Percentiles rank a stretch among this genome's conserved stretches.
Evolutionary conservation across 805 yeast species (phyloP).

Genomic region (Diddensiella caesifluorescens): DNA sequence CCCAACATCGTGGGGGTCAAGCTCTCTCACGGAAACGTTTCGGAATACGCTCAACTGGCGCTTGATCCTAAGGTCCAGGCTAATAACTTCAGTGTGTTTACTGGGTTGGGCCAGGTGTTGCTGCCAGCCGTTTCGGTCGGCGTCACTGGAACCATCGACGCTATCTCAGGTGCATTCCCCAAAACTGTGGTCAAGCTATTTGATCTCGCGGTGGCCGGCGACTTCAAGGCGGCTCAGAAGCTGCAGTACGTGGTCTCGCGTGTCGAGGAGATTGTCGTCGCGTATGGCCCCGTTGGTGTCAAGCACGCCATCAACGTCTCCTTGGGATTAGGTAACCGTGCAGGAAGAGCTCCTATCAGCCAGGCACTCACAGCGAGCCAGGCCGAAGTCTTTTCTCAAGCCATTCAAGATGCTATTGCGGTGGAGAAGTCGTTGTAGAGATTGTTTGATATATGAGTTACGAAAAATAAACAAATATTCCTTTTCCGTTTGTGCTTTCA

Average conservation of each 20-base stretch:
- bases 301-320: slow-evolving; percentile 38
- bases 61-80: slow-evolving; percentile 36
- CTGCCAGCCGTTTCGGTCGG: slow-evolving; percentile 45
- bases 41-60: slow-evolving; percentile 43
- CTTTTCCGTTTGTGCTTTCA: too few species aligned
- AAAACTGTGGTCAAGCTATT: slow-evolving; percentile 42
- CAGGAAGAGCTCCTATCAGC: slow-evolving; percentile 45
- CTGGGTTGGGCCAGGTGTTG: slow-evolving; percentile 49
- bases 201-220: slow-evolving; percentile 37
- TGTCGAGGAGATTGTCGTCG: slow-evolving; percentile 43
- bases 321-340: slow-evolving; percentile 41
- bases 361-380: slow-evolving; percentile 18
- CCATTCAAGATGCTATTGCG: slow-evolving; percentile 15
- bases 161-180: slow-evolving; percentile 49
- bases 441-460: not conserved
- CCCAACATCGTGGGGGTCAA: slow-evolving; percentile 47
- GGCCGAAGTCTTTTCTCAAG: slow-evolving; percentile 11
- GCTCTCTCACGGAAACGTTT: slow-evolving; percentile 47
- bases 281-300: slow-evolving; percentile 43
- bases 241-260: slow-evolving; percentile 41
- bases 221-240: slow-evolving; percentile 38
- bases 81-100: slow-evolving; percentile 40
- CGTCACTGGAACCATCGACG: slow-evolving; percentile 49
- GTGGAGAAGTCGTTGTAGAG: slow-evolving; percentile 22
- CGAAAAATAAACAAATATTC: too few species aligned